phyloP scores from a whole-genome alignment of 2,329 filamentous ascomycete genomes.

The Fusarium incarnatum region DNA sequence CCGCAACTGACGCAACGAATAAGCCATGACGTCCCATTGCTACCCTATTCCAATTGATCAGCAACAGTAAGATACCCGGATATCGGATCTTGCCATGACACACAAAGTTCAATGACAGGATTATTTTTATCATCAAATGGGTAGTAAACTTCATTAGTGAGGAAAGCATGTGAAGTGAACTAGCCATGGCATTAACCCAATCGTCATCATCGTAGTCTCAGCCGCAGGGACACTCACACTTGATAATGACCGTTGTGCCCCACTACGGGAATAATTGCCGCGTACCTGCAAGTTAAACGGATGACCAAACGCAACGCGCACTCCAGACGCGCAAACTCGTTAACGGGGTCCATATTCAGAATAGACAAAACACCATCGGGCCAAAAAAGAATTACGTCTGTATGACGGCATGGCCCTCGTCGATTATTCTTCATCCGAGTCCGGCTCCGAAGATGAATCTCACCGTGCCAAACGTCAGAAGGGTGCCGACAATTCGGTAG shows the following conservation, averaged over 20 bases:
- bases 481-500: slow-evolving; percentile 36
- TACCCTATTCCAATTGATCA: slow-evolving; percentile 29
- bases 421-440: slow-evolving; percentile 62
- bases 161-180: background rate
- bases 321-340: background rate
- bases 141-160: background rate
- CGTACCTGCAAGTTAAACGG: background rate
- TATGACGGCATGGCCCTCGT: slow-evolving; percentile 68
- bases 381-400: background rate
- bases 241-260: background rate
- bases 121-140: background rate
- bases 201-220: background rate
- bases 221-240: background rate
- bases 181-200: slow-evolving; percentile 1
- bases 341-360: background rate
- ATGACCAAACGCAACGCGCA: slow-evolving; percentile 4
- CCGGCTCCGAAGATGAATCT: slow-evolving; percentile 16
- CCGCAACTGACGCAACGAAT: slow-evolving; percentile 21
- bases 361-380: background rate
- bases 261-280: slow-evolving; percentile 11
- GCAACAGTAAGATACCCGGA: background rate
- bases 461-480: slow-evolving; percentile 55
- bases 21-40: slow-evolving; percentile 29
- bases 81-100: slow-evolving; percentile 11
- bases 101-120: background rate